Conservation (phyloP, 2,329 filamentous ascomycete genomes). For the Massarina eburnea region DNA sequence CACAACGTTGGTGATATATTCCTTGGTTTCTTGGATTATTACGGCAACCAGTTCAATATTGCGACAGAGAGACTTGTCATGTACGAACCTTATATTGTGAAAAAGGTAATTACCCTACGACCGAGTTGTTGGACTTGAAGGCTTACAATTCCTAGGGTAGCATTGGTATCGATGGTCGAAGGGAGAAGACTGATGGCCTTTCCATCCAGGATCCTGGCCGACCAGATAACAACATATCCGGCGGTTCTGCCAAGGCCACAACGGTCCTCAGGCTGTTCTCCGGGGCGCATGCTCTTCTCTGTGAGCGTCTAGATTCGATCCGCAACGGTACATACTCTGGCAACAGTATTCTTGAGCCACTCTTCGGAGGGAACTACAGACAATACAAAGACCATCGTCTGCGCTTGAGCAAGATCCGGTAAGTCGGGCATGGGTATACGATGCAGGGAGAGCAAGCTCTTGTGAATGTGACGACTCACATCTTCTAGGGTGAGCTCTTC, state of each 20-base stretch:
- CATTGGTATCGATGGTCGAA: constrained; percentile 33
- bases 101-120: constrained; percentile 63
- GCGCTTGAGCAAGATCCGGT: background rate
- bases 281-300: constrained; percentile 42
- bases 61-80: constrained; percentile 71
- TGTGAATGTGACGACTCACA: background rate
- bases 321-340: constrained; percentile 17
- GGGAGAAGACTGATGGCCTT: constrained; percentile 58
- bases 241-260: constrained; percentile 72
- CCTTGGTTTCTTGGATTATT: constrained; percentile 86
- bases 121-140: background rate
- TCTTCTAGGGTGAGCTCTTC: background rate
- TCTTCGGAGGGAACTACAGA: constrained; percentile 78
- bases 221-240: constrained; percentile 81
- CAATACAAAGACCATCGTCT: constrained; percentile 69
- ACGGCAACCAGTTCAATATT: constrained; percentile 79
- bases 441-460: background rate
- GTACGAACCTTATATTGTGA: constrained; percentile 68
- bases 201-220: constrained; percentile 94
- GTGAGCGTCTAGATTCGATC: constrained; percentile 55
- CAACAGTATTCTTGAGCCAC: constrained; percentile 66
- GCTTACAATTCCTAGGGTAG: constrained; percentile 18
- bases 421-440: background rate
- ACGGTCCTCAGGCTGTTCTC: constrained; percentile 71
- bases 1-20: constrained; percentile 75